Percentiles rank a stretch among this genome's conserved stretches.
These are phyloP conservation scores for Penicillium subrubescens DNA, from an alignment of 495 filamentous ascomycete species.

Conservation along the genomic window DNA sequence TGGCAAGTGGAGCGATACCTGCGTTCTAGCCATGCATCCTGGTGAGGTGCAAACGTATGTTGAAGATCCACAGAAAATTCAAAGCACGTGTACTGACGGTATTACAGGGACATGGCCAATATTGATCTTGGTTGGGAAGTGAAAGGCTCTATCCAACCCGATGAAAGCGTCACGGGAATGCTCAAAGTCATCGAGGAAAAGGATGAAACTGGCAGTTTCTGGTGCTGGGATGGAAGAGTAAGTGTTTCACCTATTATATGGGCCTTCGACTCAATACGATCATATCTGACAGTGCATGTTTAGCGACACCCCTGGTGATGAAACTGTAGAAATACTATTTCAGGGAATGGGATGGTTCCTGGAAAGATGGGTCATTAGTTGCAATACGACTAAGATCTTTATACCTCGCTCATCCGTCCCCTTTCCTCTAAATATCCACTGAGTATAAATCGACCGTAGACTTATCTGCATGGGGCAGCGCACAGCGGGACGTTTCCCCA, in stretches of 20 bases:
- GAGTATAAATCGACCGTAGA: background rate
- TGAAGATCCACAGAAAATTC: background rate
- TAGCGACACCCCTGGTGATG: background rate
- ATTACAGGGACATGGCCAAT: slow-evolving; percentile 48
- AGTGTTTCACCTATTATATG: slow-evolving; percentile 1
- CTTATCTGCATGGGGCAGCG: background rate
- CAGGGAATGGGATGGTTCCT: no score
- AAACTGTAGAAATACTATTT: background rate
- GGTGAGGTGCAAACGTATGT: slow-evolving; percentile 57
- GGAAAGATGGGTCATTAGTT: no score
- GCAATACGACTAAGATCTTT: no score
- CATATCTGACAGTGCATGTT: background rate
- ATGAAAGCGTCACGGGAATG: slow-evolving; percentile 53
- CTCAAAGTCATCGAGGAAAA: slow-evolving; percentile 53
- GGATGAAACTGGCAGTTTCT: slow-evolving; percentile 53
- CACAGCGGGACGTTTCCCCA: background rate
- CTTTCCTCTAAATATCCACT: background rate
- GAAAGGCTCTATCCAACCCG: slow-evolving; percentile 46
- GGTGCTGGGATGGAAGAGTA: slow-evolving; percentile 56
- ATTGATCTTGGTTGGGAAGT: slow-evolving; percentile 51
- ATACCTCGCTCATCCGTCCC: background rate
- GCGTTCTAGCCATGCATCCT: slow-evolving; percentile 57
- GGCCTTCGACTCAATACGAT: background rate
- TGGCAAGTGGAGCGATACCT: slow-evolving; percentile 42
- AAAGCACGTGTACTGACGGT: background rate